phyloP scores from a whole-genome alignment of 306 rosid genomes.

The Prunus padus region DNA sequence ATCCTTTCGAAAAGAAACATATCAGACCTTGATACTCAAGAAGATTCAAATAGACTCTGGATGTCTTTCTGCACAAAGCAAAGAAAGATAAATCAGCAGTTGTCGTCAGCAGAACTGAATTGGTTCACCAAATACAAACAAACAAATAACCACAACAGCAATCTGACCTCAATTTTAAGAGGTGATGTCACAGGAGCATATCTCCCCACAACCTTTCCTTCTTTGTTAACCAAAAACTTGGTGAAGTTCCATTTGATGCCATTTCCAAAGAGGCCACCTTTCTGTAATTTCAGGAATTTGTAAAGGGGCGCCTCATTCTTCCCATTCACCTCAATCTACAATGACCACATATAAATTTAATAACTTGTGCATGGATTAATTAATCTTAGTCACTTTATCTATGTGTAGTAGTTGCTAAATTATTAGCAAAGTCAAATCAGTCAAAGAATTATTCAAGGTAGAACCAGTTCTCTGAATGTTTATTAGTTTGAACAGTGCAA shows the following conservation, averaged over 20 bases:
- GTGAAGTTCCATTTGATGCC: slow-evolving; percentile 96
- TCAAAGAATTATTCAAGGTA: background rate
- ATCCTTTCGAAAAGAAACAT: background rate
- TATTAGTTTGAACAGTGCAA: background rate
- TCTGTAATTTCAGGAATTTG: slow-evolving; percentile 64
- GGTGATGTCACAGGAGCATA: slow-evolving; percentile 90
- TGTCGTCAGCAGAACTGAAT: background rate
- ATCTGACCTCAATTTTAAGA: slow-evolving; percentile 72
- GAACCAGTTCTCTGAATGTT: background rate
- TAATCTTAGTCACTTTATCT: background rate
- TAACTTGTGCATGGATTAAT: background rate
- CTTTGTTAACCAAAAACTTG: slow-evolving; percentile 77
- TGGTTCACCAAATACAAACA: background rate
- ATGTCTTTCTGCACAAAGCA: slow-evolving; percentile 76
- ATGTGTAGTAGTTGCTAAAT: background rate
- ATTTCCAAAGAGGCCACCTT: slow-evolving; percentile 79
- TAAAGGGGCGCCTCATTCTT: slow-evolving; percentile 67
- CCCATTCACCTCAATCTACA: slow-evolving; percentile 79
- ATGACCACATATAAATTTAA: background rate
- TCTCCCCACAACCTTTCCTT: slow-evolving; percentile 82
- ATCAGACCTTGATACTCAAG: slow-evolving; percentile 43
- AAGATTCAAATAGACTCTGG: slow-evolving; percentile 54
- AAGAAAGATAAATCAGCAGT: slow-evolving; percentile 11
- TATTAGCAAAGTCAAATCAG: background rate
- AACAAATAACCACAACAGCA: background rate